phyloP scores from a whole-genome alignment of 345 rosid species.

The Erysimum cheiranthoides region DNA sequence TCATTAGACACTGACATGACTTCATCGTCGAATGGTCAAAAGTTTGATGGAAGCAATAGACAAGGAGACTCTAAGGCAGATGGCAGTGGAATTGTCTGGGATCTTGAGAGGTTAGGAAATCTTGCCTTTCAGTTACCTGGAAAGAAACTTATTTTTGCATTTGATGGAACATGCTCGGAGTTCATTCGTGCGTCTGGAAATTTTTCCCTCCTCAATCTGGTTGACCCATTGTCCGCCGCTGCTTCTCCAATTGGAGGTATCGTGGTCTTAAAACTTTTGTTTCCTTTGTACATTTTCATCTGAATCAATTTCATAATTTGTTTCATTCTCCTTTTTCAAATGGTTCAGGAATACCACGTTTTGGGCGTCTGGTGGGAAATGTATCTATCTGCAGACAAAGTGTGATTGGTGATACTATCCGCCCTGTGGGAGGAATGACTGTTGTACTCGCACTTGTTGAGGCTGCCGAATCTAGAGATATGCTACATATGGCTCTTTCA shows the following conservation, averaged over 20 bases:
- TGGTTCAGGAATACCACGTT: conserved; percentile 91
- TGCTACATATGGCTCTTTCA: conserved; percentile 96
- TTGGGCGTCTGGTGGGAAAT: conserved; percentile 91
- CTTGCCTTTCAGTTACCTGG: conserved; percentile 92
- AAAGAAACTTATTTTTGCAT: conserved; percentile 95
- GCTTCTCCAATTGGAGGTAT: conserved; percentile 99
- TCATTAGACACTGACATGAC: conserved; percentile 83
- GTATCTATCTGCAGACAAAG: conserved; percentile 81
- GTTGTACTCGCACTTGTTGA: conserved; percentile 93
- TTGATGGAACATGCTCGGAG: conserved; percentile 94
- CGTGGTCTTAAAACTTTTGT: conserved; percentile 21
- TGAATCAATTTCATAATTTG: conserved; percentile 17
- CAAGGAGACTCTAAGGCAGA: conserved; percentile 86
- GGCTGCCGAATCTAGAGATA: conserved; percentile 90
- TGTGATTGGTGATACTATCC: conserved; percentile 90
- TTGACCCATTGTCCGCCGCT: conserved; percentile 97
- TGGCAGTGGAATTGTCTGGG: conserved; percentile 99
- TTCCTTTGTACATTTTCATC: conserved; percentile 19
- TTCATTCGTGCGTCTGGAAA: conserved; percentile 79
- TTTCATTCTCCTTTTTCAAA: conserved; percentile 32
- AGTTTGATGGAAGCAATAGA: conserved; percentile 70
- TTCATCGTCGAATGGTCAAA: conserved; percentile 63
- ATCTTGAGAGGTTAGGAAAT: conserved; percentile 87
- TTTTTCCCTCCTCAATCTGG: conserved; percentile 90
- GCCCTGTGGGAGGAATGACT: conserved; percentile 88